Base-by-base conservation (phyloP, 2,329 filamentous ascomycete genomes). In the Helotiales sp. region DNA sequence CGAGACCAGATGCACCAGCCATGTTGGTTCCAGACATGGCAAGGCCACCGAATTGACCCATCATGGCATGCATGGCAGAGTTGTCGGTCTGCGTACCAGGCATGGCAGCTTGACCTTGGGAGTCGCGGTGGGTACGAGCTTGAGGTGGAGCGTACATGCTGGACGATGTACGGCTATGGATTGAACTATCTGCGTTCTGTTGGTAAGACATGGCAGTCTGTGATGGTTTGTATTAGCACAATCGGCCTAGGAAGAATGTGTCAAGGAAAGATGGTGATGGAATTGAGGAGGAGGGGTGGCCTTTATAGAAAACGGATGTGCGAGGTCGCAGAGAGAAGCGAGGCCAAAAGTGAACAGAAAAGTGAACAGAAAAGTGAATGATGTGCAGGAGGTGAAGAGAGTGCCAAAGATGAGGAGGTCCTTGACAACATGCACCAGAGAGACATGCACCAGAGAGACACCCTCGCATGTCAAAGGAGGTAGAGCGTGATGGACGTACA, bases 11-110 rank as follows among this genome's bases (percentile, higher is more conserved):
- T 40, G 73, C 68, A 65, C 74, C 73, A 66, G 78, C 74, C 66
- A 82, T 76, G 60, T 74, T 78, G 54, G 79, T 75, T 55, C 75
- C 75, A 49, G 77, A 72, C 58, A 82, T 68, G 32, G 65, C 60
- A 32, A 78, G 61, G 65, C 71, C 71, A 47, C 72, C 69, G 55
- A 78, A 74, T 54, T 75, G 74, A 64, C 69, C 72, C 63, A 78
- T 73, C 67, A 77, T 72, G 40, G 75, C 64, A 32, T 64, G 71
- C 70, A 78, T 70, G 43, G 72, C 40, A 37, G 59, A 34, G 20
- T 66, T 72, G 13, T 76, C 75, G 34, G 64, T 71, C 32, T 73
- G 69, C 13, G 67, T 59, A 43, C 49, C 62, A 17, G 71, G 37
- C 30, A 65, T 63, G 32, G 45, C 45, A 54, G 37, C 62, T 62